phyloP scores from a whole-genome alignment of 2,329 filamentous ascomycete species.

The Teratosphaeria nubilosa region DNA sequence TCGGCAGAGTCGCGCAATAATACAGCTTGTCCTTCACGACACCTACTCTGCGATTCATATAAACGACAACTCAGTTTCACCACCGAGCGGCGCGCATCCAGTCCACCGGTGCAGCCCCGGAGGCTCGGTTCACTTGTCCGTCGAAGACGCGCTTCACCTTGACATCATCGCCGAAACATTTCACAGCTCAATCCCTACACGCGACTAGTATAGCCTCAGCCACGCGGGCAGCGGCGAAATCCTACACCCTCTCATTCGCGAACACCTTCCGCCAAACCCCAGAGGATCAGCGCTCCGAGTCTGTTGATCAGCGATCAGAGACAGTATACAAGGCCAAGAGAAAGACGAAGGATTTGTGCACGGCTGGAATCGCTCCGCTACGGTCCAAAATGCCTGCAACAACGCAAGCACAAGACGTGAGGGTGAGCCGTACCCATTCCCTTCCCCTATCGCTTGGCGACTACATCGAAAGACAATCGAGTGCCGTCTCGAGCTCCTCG shows the following conservation, averaged over 20 bases:
- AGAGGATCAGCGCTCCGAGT: background rate
- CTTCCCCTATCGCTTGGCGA: background rate
- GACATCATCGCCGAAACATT: background rate
- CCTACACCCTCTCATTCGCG: background rate
- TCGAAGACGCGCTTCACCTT: background rate
- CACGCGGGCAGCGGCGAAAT: background rate
- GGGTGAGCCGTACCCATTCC: slow-evolving; percentile 3
- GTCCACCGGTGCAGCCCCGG: background rate
- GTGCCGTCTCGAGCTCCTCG: background rate
- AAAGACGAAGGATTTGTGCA: background rate
- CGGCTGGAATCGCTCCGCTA: background rate
- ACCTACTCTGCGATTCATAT: background rate
- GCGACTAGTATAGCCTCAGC: background rate
- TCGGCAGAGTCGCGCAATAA: background rate
- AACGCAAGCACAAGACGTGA: slow-evolving; percentile 4
- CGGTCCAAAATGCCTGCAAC: slow-evolving; percentile 3
- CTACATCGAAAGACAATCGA: background rate
- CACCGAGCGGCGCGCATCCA: background rate
- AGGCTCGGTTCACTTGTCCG: background rate
- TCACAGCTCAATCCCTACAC: background rate
- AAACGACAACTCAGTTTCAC: background rate
- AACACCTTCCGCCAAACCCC: background rate
- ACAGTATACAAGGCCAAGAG: background rate
- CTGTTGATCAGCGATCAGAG: background rate
- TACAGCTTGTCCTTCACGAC: background rate